Evolutionary conservation across 2,329 filamentous ascomycete genomes (phyloP).

Genomic region (Botrytis fragariae): DNA sequence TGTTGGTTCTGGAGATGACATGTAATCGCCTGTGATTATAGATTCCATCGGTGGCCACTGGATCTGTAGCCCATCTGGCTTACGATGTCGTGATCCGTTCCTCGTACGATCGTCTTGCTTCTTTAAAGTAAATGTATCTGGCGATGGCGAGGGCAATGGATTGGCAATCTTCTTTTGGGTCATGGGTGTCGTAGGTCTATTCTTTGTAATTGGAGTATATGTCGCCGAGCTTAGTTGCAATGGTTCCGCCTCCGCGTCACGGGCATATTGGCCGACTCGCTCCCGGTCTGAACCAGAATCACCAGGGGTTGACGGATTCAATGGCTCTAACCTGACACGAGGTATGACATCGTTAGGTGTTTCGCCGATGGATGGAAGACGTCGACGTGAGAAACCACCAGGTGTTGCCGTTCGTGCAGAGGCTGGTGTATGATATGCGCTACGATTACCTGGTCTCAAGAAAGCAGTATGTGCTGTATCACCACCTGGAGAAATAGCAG

Average conservation of each 20-base stretch:
- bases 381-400: slow-evolving; percentile 57
- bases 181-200: slow-evolving; percentile 66
- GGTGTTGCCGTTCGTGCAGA: slow-evolving; percentile 63
- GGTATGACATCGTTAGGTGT: slow-evolving; percentile 53
- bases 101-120: slow-evolving; percentile 60
- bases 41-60: slow-evolving; percentile 54
- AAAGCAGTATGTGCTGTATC: slow-evolving; percentile 65
- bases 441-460: slow-evolving; percentile 63
- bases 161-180: slow-evolving; percentile 53
- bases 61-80: slow-evolving; percentile 71
- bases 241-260: slow-evolving; percentile 37
- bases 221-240: slow-evolving; percentile 42
- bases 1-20: slow-evolving; percentile 57
- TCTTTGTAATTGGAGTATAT: slow-evolving; percentile 40
- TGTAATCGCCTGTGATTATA: slow-evolving; percentile 49
- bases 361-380: slow-evolving; percentile 78
- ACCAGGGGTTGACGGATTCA: slow-evolving; percentile 42
- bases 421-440: slow-evolving; percentile 66
- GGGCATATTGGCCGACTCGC: slow-evolving; percentile 37
- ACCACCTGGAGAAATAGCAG: slow-evolving; percentile 68
- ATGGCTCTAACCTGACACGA: slow-evolving; percentile 41
- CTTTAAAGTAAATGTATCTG: slow-evolving; percentile 59
- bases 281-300: slow-evolving; percentile 50
- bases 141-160: slow-evolving; percentile 66
- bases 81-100: slow-evolving; percentile 74